Evolutionary conservation across 805 yeast genomes (phyloP).

Genomic region (Metschnikowia gelsemii): DNA sequence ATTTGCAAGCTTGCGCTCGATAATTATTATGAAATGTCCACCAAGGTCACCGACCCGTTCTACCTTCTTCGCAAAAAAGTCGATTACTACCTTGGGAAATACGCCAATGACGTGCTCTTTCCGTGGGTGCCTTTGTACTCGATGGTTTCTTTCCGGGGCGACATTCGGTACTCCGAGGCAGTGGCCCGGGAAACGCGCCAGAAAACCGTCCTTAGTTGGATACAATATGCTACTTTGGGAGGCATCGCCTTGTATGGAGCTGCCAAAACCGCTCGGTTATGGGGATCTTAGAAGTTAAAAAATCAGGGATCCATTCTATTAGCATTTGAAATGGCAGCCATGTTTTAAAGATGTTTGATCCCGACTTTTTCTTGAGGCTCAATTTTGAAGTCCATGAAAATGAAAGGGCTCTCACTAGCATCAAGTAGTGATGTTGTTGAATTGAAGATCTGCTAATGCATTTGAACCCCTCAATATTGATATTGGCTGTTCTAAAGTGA

Average conservation of each 20-base stretch:
- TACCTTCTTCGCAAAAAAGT: constrained; percentile 66
- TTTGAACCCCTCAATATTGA: too few species aligned
- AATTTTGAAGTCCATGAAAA: too few species aligned
- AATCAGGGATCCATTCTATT: too few species aligned
- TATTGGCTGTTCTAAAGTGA: too few species aligned
- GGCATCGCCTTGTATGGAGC: constrained; percentile 14
- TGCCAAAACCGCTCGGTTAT: constrained; percentile 15
- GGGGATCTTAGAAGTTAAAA: constrained; percentile 1
- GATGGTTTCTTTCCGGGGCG: constrained; percentile 87
- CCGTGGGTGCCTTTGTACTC: constrained; percentile 85
- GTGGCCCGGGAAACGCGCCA: constrained; percentile 56
- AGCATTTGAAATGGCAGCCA: neutral
- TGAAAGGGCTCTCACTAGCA: too few species aligned
- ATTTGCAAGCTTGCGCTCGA: constrained; percentile 76
- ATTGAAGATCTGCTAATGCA: too few species aligned
- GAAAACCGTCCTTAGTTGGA: constrained; percentile 42
- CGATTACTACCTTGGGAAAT: constrained; percentile 62
- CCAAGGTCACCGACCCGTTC: constrained; percentile 61
- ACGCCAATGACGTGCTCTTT: constrained; percentile 46
- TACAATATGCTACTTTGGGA: constrained; percentile 24
- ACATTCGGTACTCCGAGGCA: constrained; percentile 74
- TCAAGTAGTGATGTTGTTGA: too few species aligned
- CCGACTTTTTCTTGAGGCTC: too few species aligned
- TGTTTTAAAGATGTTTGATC: too few species aligned
- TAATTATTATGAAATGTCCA: constrained; percentile 86